A percentile compares a stretch with the other conserved stretches of the same genome.
Conservation (phyloP, 345 rosid genomes). For the Laguncularia racemosa region DNA sequence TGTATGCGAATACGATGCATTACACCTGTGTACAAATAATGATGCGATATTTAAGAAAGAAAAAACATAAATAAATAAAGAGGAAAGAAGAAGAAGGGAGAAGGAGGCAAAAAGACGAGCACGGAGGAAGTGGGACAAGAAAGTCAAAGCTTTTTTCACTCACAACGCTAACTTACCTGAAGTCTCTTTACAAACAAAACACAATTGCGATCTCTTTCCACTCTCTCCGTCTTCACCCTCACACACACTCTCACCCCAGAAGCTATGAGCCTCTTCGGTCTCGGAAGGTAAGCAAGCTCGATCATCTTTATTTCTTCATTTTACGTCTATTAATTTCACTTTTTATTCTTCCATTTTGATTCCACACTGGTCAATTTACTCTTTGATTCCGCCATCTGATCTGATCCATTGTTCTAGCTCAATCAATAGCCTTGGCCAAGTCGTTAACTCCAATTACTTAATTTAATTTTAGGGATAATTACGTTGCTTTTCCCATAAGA, state of each 20-base stretch:
- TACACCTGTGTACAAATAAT: too few relatives aligned
- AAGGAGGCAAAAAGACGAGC: too few relatives aligned
- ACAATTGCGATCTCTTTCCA: not conserved
- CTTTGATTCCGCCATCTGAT: too few relatives aligned
- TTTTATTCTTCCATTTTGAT: slow-evolving; percentile 1
- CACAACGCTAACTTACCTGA: not conserved
- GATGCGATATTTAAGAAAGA: too few relatives aligned
- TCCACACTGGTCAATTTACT: not conserved
- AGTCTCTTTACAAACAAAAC: not conserved
- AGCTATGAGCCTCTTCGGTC: slow-evolving; percentile 71
- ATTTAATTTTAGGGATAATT: too few relatives aligned
- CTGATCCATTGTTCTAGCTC: too few relatives aligned
- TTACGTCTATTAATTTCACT: not conserved
- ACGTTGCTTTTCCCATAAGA: too few relatives aligned
- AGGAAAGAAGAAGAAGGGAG: too few relatives aligned
- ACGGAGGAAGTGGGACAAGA: not conserved
- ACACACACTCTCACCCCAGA: slow-evolving; percentile 8
- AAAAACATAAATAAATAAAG: too few relatives aligned
- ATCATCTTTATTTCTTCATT: not conserved
- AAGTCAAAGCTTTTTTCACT: not conserved
- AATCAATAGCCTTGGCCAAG: too few relatives aligned
- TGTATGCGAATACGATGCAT: too few relatives aligned
- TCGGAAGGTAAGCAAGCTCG: slow-evolving; percentile 39
- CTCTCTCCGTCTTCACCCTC: not conserved
- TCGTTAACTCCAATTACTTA: too few relatives aligned